Evolutionary conservation across 1,284 basidiomycete genomes (phyloP).

Genomic region (Puccinia triticina): DNA sequence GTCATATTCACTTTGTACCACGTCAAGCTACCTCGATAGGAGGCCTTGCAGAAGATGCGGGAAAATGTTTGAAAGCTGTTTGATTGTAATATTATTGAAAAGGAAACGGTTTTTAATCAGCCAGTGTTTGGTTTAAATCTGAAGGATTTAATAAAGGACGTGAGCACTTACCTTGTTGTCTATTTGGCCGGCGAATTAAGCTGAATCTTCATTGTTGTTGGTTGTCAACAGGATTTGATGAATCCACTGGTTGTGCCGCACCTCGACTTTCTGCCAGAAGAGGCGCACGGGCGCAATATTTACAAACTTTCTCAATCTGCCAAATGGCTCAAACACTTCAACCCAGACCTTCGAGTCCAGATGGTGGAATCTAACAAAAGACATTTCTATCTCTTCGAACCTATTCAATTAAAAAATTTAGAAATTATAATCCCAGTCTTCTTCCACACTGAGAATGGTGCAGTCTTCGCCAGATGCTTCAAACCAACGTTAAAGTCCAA

Average conservation of each 20-base stretch:
- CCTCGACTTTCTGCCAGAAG: background rate
- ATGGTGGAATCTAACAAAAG: too few relatives aligned
- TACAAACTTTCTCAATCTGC: background rate
- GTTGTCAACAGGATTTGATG: conserved; percentile 1
- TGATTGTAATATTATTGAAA: background rate
- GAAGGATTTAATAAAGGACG: background rate
- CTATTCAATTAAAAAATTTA: too few relatives aligned
- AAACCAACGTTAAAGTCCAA: background rate
- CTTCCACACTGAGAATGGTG: background rate
- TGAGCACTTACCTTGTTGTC: background rate
- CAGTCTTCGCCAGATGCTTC: background rate
- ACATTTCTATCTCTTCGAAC: too few relatives aligned
- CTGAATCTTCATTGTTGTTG: background rate
- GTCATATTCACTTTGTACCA: background rate
- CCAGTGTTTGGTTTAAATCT: background rate
- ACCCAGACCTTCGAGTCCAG: too few relatives aligned
- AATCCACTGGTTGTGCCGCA: conserved; percentile 2
- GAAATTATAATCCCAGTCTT: background rate
- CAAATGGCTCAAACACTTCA: conserved; percentile 2
- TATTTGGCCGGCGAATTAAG: background rate
- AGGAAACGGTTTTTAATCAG: background rate
- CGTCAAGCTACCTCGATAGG: background rate
- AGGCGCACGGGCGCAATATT: background rate
- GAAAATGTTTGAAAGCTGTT: background rate
- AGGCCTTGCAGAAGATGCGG: background rate